These are phyloP conservation scores for Parmales sp. DNA, from an alignment of 108 stramenopile genomes.

Conservation along the genomic window DNA sequence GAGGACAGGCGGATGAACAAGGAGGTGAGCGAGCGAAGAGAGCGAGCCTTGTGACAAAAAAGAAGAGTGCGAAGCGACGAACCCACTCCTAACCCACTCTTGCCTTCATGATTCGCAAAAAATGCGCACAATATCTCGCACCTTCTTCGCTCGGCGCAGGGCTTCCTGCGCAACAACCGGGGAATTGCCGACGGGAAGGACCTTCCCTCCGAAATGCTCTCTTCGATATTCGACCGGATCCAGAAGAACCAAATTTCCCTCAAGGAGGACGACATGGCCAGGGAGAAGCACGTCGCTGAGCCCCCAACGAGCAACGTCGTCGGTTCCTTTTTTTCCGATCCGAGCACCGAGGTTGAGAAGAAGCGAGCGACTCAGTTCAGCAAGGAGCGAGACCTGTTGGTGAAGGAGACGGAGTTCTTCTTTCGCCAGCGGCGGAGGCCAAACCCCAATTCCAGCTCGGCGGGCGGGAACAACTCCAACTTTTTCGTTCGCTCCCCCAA, in stretches of 20 bases:
- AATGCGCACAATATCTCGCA: too few species aligned
- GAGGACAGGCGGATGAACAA: constrained; percentile 91
- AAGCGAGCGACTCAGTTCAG: constrained; percentile 65
- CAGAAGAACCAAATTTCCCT: constrained; percentile 84
- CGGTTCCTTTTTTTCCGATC: constrained; percentile 56
- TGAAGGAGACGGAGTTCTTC: constrained; percentile 74
- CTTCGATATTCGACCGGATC: constrained; percentile 85
- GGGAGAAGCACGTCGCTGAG: constrained; percentile 41
- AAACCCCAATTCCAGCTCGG: constrained; percentile 2
- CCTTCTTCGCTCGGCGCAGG: too few species aligned
- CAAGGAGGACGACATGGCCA: constrained; percentile 85
- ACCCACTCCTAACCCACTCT: too few species aligned
- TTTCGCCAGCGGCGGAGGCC: constrained; percentile 47
- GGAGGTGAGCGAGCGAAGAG: too few species aligned
- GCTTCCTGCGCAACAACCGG: constrained; percentile 87
- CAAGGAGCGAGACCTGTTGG: constrained; percentile 89
- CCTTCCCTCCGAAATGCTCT: constrained; percentile 75
- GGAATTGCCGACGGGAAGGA: constrained; percentile 93
- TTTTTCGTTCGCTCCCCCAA: constrained; percentile 62
- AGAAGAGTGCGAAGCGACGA: too few species aligned
- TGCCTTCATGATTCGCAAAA: too few species aligned
- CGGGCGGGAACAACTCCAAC: constrained; percentile 19
- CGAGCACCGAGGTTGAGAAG: constrained; percentile 62
- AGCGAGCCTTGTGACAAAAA: too few species aligned
- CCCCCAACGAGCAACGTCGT: constrained; percentile 22